Conservation (phyloP, 2,329 filamentous ascomycete species). For the Ascochyta lentis region DNA sequence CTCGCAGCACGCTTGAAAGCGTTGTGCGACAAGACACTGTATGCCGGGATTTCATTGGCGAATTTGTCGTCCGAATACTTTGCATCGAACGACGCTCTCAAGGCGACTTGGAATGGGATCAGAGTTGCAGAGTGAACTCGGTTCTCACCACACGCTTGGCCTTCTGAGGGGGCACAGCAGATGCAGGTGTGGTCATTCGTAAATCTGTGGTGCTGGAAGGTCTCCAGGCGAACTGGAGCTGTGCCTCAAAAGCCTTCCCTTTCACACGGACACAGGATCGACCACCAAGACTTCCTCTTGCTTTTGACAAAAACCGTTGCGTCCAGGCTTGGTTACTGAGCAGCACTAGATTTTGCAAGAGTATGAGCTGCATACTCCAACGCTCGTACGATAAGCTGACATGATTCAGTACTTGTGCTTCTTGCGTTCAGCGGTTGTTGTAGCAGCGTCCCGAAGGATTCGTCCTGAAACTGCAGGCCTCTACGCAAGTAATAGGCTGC, state of each 20-base stretch:
- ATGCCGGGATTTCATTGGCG: conserved; percentile 2
- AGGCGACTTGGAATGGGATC: conserved; percentile 5
- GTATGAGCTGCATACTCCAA: neutral
- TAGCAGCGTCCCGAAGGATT: conserved; percentile 5
- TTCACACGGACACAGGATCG: conserved; percentile 2
- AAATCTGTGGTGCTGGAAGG: neutral
- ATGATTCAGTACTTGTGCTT: neutral
- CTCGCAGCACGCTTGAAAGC: conserved; percentile 2
- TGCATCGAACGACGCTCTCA: conserved; percentile 1
- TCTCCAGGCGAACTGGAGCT: conserved; percentile 7
- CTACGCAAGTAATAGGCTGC: neutral
- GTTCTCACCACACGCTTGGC: conserved; percentile 3
- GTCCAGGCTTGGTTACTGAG: neutral
- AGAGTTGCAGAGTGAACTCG: conserved; percentile 11
- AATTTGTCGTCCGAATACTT: neutral
- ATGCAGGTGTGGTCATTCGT: conserved; percentile 17
- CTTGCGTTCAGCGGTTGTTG: neutral
- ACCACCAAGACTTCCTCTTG: neutral
- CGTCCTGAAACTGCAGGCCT: neutral
- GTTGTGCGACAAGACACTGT: conserved; percentile 5
- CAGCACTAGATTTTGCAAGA: neutral
- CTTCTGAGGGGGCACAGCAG: conserved; percentile 10
- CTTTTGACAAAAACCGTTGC: neutral
- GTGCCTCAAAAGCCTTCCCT: conserved; percentile 7
- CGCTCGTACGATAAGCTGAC: neutral